Evolutionary conservation across 2,329 filamentous ascomycete species (phyloP).

Genomic region (Chaetomiaceae sp.): DNA sequence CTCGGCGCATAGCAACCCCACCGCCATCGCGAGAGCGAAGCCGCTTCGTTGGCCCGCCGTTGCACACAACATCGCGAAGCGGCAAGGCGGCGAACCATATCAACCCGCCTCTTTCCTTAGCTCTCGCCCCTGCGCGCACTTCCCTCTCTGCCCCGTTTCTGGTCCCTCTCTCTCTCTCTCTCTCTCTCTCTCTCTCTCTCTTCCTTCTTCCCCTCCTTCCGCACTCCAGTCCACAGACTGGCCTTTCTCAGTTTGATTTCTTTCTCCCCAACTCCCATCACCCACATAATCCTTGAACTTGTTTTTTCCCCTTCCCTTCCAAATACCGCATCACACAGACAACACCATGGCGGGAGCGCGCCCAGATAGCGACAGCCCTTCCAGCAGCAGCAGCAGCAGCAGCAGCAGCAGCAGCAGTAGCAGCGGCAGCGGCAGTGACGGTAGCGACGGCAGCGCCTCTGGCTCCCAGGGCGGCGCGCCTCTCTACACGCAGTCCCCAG

Average conservation of each 20-base stretch:
- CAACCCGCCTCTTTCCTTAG: neutral
- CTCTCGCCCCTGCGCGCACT: neutral
- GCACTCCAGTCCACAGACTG: neutral
- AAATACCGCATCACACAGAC: neutral
- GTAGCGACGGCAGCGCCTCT: neutral
- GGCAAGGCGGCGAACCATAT: neutral
- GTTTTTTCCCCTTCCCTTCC: neutral
- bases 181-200: no score
- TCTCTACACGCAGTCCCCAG: neutral
- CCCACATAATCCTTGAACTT: no score
- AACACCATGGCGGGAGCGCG: neutral
- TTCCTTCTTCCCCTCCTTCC: neutral
- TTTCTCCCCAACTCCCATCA: neutral
- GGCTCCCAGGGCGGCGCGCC: conserved; percentile 8
- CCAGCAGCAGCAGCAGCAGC: conserved; percentile 1
- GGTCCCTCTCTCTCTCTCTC: no score
- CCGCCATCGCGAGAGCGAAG: neutral
- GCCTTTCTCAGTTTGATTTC: neutral
- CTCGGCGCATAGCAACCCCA: neutral
- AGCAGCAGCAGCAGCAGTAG: conserved; percentile 2
- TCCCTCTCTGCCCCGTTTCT: neutral
- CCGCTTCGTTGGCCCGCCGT: neutral
- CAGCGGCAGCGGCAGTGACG: no score
- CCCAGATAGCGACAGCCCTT: neutral
- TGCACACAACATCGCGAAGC: neutral